Evolutionary conservation across 768 basidiomycete genomes (phyloP).

Genomic region (Lyophyllum semitale): DNA sequence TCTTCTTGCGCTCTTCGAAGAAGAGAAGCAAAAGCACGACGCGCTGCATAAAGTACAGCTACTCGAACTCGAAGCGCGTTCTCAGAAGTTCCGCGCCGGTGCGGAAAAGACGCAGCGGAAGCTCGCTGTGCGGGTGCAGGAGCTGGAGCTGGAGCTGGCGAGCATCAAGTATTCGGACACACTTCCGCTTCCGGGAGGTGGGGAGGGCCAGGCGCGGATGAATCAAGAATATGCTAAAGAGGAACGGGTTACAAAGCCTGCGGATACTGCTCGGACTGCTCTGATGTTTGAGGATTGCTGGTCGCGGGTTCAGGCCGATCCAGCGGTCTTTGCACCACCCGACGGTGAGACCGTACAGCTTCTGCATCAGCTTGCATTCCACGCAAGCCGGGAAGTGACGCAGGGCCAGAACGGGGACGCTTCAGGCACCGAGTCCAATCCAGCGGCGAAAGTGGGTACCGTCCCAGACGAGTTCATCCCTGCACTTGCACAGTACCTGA

Average conservation of each 20-base stretch:
- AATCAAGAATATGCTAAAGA: background rate
- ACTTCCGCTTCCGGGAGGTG: too few relatives aligned
- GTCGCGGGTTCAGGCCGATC: background rate
- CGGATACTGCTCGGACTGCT: too few relatives aligned
- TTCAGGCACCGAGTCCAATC: background rate
- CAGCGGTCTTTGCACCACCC: background rate
- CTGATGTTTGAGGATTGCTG: too few relatives aligned
- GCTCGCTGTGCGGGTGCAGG: conserved; percentile 5
- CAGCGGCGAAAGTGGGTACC: background rate
- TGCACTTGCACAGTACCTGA: conserved; percentile 9
- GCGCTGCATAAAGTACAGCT: conserved; percentile 3
- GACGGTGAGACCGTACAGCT: background rate
- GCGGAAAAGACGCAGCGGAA: background rate
- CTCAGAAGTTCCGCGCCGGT: conserved; percentile 3
- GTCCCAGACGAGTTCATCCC: conserved; percentile 7
- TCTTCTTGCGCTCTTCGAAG: conserved; percentile 6
- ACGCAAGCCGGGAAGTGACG: background rate
- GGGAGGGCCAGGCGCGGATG: background rate
- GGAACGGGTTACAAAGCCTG: too few relatives aligned
- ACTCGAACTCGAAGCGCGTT: conserved; percentile 3
- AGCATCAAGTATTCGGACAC: too few relatives aligned
- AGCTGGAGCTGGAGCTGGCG: conserved; percentile 10
- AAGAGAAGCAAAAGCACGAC: conserved; percentile 3
- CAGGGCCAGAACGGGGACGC: background rate
- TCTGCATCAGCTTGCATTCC: background rate